Conservation (phyloP, 2,329 filamentous ascomycete genomes). For the Trichoderma simmonsii region DNA sequence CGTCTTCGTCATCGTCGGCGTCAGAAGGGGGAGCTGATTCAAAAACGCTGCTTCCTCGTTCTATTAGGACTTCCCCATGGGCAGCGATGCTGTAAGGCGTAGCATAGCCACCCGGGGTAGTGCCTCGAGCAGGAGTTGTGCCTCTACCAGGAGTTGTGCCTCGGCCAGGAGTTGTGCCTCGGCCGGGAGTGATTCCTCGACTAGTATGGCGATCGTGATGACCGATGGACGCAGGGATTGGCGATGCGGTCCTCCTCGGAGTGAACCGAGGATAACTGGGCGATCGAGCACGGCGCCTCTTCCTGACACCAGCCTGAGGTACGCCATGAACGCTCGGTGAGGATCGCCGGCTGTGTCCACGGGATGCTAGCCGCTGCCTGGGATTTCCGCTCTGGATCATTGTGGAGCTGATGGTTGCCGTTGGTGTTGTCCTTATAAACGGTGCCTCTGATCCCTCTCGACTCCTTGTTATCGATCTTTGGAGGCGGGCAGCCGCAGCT, state of each 20-base stretch:
- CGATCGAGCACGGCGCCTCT: conserved; percentile 57
- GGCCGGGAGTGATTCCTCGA: conserved; percentile 45
- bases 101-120: conserved; percentile 63
- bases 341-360: conserved; percentile 34
- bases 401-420: conserved; percentile 43
- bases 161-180: conserved; percentile 45
- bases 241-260: conserved; percentile 53
- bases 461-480: conserved; percentile 40
- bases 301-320: conserved; percentile 35
- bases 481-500: conserved; percentile 35
- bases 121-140: conserved; percentile 46
- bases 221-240: conserved; percentile 40
- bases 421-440: conserved; percentile 50
- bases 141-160: conserved; percentile 46
- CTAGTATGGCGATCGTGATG: conserved; percentile 31
- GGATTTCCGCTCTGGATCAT: conserved; percentile 32
- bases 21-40: conserved; percentile 33
- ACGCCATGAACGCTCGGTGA: conserved; percentile 30
- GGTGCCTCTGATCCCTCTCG: conserved; percentile 45
- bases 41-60: conserved; percentile 30
- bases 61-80: conserved; percentile 38
- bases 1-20: conserved; percentile 34
- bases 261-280: conserved; percentile 54
- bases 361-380: conserved; percentile 47
- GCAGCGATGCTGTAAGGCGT: conserved; percentile 68